Percentiles rank a stretch among this genome's conserved stretches.
Evolutionary conservation across 805 yeast genomes (phyloP).

Genomic region (Lipomyces oligophaga): DNA sequence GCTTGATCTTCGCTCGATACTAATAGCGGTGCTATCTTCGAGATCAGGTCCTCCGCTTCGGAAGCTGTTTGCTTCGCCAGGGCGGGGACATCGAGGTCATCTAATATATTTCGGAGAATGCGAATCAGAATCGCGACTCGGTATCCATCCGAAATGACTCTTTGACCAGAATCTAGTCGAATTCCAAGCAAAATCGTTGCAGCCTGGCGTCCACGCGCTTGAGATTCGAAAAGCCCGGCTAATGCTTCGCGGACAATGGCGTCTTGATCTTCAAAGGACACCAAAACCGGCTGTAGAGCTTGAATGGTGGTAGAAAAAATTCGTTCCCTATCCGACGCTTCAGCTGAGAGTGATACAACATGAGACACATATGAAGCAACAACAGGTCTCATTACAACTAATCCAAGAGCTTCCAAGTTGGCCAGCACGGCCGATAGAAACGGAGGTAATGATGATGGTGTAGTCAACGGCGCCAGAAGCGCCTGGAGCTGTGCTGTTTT

Average conservation of each 20-base stretch:
- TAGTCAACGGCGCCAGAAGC: slow-evolving; percentile 6
- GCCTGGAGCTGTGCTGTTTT: slow-evolving; percentile 9
- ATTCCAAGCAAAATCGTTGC: slow-evolving; percentile 32
- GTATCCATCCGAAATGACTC: slow-evolving; percentile 29
- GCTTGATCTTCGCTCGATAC: slow-evolving; percentile 20
- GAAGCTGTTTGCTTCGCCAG: not conserved
- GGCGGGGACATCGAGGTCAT: slow-evolving; percentile 27
- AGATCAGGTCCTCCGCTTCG: slow-evolving; percentile 32
- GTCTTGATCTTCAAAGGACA: slow-evolving; percentile 32
- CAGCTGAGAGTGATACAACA: not conserved
- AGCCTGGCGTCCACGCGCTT: slow-evolving; percentile 26
- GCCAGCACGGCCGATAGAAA: slow-evolving; percentile 18
- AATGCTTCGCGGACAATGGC: slow-evolving; percentile 29
- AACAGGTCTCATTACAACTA: slow-evolving; percentile 25
- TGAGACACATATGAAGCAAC: slow-evolving; percentile 13
- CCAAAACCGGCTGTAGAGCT: slow-evolving; percentile 25
- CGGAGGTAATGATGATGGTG: not conserved
- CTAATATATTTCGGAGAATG: slow-evolving; percentile 33
- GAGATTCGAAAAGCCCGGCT: slow-evolving; percentile 30
- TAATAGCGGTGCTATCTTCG: slow-evolving; percentile 31
- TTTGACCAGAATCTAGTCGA: slow-evolving; percentile 27
- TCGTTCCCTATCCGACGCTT: not conserved
- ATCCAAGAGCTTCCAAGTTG: slow-evolving; percentile 11
- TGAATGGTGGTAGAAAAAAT: slow-evolving; percentile 8
- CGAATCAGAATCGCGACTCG: slow-evolving; percentile 31